Conservation (phyloP, 2,329 filamentous ascomycete species). For the Aspergillus fumigatiaffinis region DNA sequence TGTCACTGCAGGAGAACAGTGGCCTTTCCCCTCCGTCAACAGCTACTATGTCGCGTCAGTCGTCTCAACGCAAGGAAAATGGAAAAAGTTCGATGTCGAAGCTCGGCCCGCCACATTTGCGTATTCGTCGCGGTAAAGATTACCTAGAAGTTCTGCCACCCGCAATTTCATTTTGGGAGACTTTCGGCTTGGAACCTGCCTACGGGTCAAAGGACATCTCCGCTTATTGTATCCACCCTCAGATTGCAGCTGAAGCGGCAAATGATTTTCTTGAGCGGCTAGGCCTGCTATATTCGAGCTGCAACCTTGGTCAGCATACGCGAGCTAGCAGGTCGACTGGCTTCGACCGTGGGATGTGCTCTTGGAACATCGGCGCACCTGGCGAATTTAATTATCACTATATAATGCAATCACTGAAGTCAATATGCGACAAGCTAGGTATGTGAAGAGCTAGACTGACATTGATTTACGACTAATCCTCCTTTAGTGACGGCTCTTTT, state of each 20-base stretch:
- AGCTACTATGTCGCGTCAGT: constrained; percentile 14
- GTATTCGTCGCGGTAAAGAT: constrained; percentile 51
- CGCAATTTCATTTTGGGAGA: constrained; percentile 59
- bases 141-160: constrained; percentile 54
- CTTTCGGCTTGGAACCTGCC: constrained; percentile 54
- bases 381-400: constrained; percentile 26
- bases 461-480: constrained; percentile 5
- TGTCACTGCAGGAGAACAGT: constrained; percentile 29
- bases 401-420: constrained; percentile 33
- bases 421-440: constrained; percentile 37
- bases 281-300: constrained; percentile 53
- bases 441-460: constrained; percentile 11
- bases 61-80: constrained; percentile 23
- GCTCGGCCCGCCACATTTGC: constrained; percentile 51
- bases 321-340: constrained; percentile 40
- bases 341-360: constrained; percentile 35
- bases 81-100: constrained; percentile 36
- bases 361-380: constrained; percentile 31
- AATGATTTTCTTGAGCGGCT: constrained; percentile 52
- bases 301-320: constrained; percentile 52
- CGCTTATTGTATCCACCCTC: constrained; percentile 55
- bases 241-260: constrained; percentile 44
- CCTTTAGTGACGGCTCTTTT: constrained; percentile 33
- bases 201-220: constrained; percentile 55
- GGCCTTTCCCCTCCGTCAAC: constrained; percentile 9